Base-by-base conservation (phyloP, 78 protist genomes). In the Dictyostelium citrinum region DNA sequence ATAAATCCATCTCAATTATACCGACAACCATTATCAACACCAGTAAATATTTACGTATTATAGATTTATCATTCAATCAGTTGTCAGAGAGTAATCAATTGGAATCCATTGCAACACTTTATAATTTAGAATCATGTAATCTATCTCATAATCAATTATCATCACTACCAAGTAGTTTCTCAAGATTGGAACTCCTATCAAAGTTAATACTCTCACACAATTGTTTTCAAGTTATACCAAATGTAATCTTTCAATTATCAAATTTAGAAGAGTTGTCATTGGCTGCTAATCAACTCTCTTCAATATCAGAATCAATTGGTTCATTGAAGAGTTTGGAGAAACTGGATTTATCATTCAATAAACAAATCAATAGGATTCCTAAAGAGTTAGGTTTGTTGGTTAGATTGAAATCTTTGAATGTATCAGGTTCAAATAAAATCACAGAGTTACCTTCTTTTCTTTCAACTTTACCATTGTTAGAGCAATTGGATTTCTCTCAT, bases 11-110 rank as follows among this genome's bases (percentile, higher is more conserved):
- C 2, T 11, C 41, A 64, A 22, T 64, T 6, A 68, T 88, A 29
- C 93, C 93, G 51, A 41, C 82, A 4, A 88, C 93, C 3, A 88
- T 88, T 49, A 88, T 88, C 39, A 88, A 88, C 7, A 88, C 93
- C 1, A 29, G 75, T 39, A 88, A 78, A 45, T 88, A 67, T 78
- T 35, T 88, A 61, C 68, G 71, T 39, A 82, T 88, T 22, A 33
- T 88, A 3, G 93, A 88, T 68, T 79, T 88, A 46, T 88, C 93
- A 33, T 88, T 64, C n/a, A 88, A 88, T 46, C 29, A 81, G 39
- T 20, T 88, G 29, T 27, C 64, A 14, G 93, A 88, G 35, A n/a
- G 17, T n/a, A 61, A 37, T 45, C 51, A 74, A 33, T 88, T 88
- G 22, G 93, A 88, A 31, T 78, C 93, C 22, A 72, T 88, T 20